These are phyloP conservation scores for Skeletonema costatum DNA, from an alignment of 108 stramenopile species.

Conservation along the genomic window DNA sequence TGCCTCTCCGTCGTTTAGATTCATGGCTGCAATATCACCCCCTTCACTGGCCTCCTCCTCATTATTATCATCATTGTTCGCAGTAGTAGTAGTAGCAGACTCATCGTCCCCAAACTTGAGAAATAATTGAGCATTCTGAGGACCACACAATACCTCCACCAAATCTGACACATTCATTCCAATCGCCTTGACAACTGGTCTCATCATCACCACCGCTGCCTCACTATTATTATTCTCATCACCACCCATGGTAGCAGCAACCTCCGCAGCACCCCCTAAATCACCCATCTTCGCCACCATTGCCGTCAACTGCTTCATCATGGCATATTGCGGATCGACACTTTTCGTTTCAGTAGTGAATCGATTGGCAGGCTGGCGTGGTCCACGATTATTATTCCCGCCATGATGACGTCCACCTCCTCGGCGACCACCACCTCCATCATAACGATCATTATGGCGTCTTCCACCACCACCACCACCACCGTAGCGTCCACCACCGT, in stretches of 20 bases:
- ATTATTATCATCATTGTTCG: slow-evolving; percentile 1
- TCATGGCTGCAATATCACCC: neutral
- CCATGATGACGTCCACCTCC: slow-evolving; percentile 29
- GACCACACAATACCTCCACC: slow-evolving; percentile 59
- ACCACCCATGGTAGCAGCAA: slow-evolving; percentile 7
- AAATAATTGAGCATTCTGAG: slow-evolving; percentile 52
- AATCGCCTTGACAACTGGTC: slow-evolving; percentile 42
- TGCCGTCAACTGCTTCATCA: slow-evolving; percentile 61
- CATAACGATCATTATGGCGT: neutral
- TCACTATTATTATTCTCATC: neutral
- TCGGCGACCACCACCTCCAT: slow-evolving; percentile 29
- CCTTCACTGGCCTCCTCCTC: neutral
- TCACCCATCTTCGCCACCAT: slow-evolving; percentile 84
- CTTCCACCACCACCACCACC: slow-evolving; percentile 21
- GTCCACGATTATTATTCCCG: slow-evolving; percentile 34
- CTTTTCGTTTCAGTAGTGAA: slow-evolving; percentile 46
- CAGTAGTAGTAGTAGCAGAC: neutral
- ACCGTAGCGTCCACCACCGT: slow-evolving; percentile 22
- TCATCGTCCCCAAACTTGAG: slow-evolving; percentile 46
- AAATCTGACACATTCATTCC: slow-evolving; percentile 66
- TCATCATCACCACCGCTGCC: slow-evolving; percentile 13
- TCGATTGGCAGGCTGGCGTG: slow-evolving; percentile 64
- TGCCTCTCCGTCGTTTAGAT: neutral
- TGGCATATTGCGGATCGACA: slow-evolving; percentile 61
- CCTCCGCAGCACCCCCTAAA: slow-evolving; percentile 55